phyloP scores from a whole-genome alignment of 176 grass and related monocot species.

The Bromus sterilis region DNA sequence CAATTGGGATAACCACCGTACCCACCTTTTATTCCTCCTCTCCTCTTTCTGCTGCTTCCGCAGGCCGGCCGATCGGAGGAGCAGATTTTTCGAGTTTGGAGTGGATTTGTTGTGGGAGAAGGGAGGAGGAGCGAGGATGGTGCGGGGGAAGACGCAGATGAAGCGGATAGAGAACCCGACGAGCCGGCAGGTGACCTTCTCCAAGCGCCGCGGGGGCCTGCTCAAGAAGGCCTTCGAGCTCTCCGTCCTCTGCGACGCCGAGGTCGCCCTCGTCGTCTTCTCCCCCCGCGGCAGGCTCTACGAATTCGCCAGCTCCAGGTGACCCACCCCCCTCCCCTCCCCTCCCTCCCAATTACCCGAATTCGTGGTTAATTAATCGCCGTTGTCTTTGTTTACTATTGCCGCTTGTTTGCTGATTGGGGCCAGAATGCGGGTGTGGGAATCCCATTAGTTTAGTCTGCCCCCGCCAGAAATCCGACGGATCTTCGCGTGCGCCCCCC shows the following conservation, averaged over 20 bases:
- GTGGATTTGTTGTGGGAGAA: not conserved
- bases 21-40: not conserved
- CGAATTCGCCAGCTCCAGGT: conserved; percentile 57
- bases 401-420: not conserved
- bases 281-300: conserved; percentile 70
- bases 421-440: not conserved
- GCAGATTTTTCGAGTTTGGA: not conserved
- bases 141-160: conserved; percentile 77
- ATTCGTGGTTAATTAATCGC: not conserved
- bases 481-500: conserved; percentile 1
- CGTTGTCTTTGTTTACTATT: conserved; percentile 6
- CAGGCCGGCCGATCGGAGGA: not conserved
- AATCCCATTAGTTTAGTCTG: conserved; percentile 10
- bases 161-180: conserved; percentile 76
- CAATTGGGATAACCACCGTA: conserved; percentile 22
- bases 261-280: conserved; percentile 83
- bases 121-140: conserved; percentile 28
- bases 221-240: conserved; percentile 97
- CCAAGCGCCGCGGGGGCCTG: conserved; percentile 77
- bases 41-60: not conserved
- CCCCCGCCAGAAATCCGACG: conserved; percentile 14
- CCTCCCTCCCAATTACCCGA: no score
- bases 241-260: conserved; percentile 83
- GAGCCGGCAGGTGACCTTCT: conserved; percentile 87
- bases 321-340: not conserved